phyloP scores from a whole-genome alignment of 2,329 filamentous ascomycete genomes.

The Moelleriella libera region DNA sequence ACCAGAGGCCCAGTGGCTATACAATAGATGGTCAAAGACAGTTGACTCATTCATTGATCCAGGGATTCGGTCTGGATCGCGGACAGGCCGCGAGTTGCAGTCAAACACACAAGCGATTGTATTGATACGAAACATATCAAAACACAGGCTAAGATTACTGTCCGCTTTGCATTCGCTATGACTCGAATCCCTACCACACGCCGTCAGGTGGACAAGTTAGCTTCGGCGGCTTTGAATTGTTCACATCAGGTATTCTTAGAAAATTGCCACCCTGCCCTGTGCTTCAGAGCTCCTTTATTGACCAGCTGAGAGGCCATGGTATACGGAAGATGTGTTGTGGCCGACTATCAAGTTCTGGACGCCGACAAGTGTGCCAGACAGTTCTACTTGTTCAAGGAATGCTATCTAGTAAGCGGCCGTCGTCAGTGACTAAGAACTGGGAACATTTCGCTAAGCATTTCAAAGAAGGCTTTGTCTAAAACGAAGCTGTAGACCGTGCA shows the following conservation, averaged over 20 bases:
- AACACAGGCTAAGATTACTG: too few species aligned
- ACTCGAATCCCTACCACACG: constrained; percentile 5
- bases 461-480: not conserved
- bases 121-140: too few species aligned
- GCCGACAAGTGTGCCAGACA: constrained; percentile 84
- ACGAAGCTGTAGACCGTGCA: not conserved
- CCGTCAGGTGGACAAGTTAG: constrained; percentile 41
- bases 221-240: constrained; percentile 39
- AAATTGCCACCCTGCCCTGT: not conserved
- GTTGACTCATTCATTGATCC: too few species aligned
- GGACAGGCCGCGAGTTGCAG: too few species aligned
- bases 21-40: too few species aligned
- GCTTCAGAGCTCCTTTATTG: not conserved
- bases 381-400: constrained; percentile 76
- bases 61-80: too few species aligned
- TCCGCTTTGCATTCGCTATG: not conserved
- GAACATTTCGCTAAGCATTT: too few species aligned
- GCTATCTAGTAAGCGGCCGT: constrained; percentile 54
- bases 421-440: too few species aligned
- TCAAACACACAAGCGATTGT: too few species aligned
- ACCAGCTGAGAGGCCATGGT: constrained; percentile 48
- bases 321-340: constrained; percentile 85
- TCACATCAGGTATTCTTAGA: constrained; percentile 31
- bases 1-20: too few species aligned
- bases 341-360: constrained; percentile 78